A percentile compares a stretch with the other conserved stretches of the same genome.
Evolutionary conservation across 768 basidiomycete genomes (phyloP).

Genomic region (Boletus rufocinnamomeus): DNA sequence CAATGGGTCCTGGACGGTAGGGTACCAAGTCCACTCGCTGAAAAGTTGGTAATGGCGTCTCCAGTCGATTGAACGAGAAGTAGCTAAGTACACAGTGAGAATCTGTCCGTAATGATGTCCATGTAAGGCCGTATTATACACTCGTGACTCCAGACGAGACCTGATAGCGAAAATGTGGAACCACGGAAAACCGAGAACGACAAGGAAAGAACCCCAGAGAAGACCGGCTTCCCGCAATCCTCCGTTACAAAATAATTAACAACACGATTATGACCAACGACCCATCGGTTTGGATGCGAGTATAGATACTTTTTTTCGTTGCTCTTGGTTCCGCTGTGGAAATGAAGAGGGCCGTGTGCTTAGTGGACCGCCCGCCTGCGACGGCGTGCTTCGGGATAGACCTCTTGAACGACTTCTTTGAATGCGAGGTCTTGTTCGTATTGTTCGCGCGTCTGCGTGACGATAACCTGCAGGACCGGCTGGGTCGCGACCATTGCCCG

Average conservation of each 20-base stretch:
- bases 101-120: slow-evolving; percentile 5
- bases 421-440: slow-evolving; percentile 37
- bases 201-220: slow-evolving; percentile 3
- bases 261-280: slow-evolving; percentile 16
- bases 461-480: slow-evolving; percentile 36
- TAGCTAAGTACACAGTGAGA: background rate
- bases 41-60: background rate
- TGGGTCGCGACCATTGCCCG: slow-evolving; percentile 8
- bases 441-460: slow-evolving; percentile 36
- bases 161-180: background rate
- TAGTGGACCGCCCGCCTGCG: slow-evolving; percentile 17
- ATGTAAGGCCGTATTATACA: slow-evolving; percentile 5
- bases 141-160: background rate
- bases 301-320: slow-evolving; percentile 22
- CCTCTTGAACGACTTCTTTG: slow-evolving; percentile 31
- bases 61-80: background rate
- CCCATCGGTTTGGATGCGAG: background rate
- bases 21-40: too few relatives aligned
- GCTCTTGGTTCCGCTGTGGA: background rate
- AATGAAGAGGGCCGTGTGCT: background rate
- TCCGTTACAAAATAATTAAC: slow-evolving; percentile 26
- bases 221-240: slow-evolving; percentile 20
- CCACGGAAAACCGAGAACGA: slow-evolving; percentile 4
- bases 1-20: too few relatives aligned
- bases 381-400: slow-evolving; percentile 31